Percentiles rank a stretch among this genome's conserved stretches.
Evolutionary conservation across 1,139 yeast species (phyloP).

Genomic region (Hanseniaspora uvarum): DNA sequence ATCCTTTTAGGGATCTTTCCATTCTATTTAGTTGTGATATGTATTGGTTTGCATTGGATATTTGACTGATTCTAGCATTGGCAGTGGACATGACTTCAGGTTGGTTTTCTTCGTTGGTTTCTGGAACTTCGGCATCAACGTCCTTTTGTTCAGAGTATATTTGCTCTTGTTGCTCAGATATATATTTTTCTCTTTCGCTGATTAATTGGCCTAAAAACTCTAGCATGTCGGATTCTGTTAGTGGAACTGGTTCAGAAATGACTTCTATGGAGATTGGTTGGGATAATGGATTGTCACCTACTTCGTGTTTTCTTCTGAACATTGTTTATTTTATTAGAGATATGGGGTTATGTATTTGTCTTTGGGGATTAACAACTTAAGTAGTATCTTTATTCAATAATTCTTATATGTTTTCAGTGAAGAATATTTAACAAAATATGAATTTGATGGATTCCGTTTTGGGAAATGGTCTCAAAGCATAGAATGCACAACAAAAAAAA

Average conservation of each 20-base stretch:
- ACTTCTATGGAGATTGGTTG: constrained; percentile 16
- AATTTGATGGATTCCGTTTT: not conserved
- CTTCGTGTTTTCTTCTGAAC: constrained; percentile 18
- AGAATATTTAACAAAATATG: too few species aligned
- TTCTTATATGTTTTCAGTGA: too few species aligned
- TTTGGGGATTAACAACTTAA: too few species aligned
- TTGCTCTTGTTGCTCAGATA: constrained; percentile 13
- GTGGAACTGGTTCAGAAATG: constrained; percentile 4
- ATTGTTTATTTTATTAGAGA: not conserved
- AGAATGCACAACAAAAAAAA: too few species aligned
- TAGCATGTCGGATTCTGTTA: constrained; percentile 15
- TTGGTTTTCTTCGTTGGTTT: not conserved
- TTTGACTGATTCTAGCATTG: constrained; percentile 23
- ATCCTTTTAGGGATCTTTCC: constrained; percentile 63
- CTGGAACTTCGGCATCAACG: not conserved
- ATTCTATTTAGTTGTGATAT: constrained; percentile 55
- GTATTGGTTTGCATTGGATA: constrained; percentile 30
- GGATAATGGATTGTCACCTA: constrained; percentile 17
- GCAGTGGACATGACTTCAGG: constrained; percentile 9
- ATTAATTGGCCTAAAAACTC: constrained; percentile 16
- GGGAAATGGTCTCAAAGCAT: not conserved
- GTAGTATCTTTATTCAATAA: too few species aligned
- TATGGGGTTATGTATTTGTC: not conserved
- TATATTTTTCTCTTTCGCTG: constrained; percentile 16
- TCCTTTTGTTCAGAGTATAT: constrained; percentile 11